Conservation (phyloP, 2,329 filamentous ascomycete genomes). For the Fusarium stilboides region DNA sequence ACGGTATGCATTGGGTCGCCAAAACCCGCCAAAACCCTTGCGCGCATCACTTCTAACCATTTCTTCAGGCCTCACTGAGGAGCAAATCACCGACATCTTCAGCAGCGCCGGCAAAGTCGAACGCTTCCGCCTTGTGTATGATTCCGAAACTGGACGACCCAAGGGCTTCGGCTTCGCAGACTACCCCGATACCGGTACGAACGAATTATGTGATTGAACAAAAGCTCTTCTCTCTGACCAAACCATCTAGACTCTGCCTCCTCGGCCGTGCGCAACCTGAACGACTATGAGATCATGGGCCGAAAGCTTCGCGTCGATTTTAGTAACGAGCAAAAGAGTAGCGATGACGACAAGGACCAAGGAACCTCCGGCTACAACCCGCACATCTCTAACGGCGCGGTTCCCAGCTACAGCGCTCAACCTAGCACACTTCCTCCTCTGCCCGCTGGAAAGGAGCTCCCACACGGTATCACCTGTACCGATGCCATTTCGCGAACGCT, state of each 20-base stretch:
- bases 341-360: slow-evolving; percentile 65
- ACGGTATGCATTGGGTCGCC: slow-evolving; percentile 67
- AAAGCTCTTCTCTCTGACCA: slow-evolving; percentile 33
- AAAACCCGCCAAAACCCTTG: background rate
- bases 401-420: slow-evolving; percentile 54
- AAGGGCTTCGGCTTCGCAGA: slow-evolving; percentile 98
- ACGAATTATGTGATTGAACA: slow-evolving; percentile 45
- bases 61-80: slow-evolving; percentile 87
- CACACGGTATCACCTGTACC: slow-evolving; percentile 84
- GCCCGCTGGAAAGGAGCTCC: slow-evolving; percentile 86
- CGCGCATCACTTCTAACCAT: slow-evolving; percentile 41
- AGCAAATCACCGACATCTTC: slow-evolving; percentile 96
- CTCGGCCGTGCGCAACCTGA: slow-evolving; percentile 93
- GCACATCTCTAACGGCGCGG: slow-evolving; percentile 54
- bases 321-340: slow-evolving; percentile 88
- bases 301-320: slow-evolving; percentile 96
- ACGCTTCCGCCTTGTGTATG: slow-evolving; percentile 94
- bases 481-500: slow-evolving; percentile 95
- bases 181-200: slow-evolving; percentile 87
- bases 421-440: slow-evolving; percentile 79
- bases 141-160: slow-evolving; percentile 92
- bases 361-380: slow-evolving; percentile 45
- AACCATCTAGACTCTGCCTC: slow-evolving; percentile 77
- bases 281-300: slow-evolving; percentile 95
- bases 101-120: slow-evolving; percentile 90